Base-by-base conservation (phyloP, 495 filamentous ascomycete species). In the Penicillium daleae region DNA sequence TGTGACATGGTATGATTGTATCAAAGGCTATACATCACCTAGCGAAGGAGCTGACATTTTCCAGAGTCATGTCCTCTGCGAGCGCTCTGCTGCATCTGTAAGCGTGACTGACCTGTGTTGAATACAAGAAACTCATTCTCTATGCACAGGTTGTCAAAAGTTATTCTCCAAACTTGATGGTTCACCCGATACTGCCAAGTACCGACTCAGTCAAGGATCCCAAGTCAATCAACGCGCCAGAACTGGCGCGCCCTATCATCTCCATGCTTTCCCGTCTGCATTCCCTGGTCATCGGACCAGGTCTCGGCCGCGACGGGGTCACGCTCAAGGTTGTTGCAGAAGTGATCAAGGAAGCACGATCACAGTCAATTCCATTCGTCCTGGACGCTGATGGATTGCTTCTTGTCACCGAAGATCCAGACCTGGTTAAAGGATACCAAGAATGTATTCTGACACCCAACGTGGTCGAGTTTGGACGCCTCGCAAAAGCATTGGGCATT, bases 121-220 rank as follows among this genome's bases (percentile, higher is more conserved):
- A 46, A 54, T n/a, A 19, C 49, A 27, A 48, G 57, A 62, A 29
- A 39, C 21, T 55, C 31, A 44, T 13, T 32, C 17, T 44, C 5
- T 49, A 12, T 40, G 6, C 31, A 7, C 35, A 80, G 74, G 94
- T 97, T 48, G 96, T 99, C 71, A 99, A 99, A 82, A 87, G 91
- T 17, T 99, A 98, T 81, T 98, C 96, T 37, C 95, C 95, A 10
- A 97, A 98, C 77, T 80, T 99, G 15, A 98, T 99, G 96, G 96
- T 99, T 15, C 96, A 98, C 73, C 96, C 95, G 3, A 83, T 96
- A 53, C 93, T 99, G 83, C 92, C 93, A 33, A 92, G 93, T 76
- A 68, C 62, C 58, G 64, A 74, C 61, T 68, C 85, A 73, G 71
- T 82, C 68, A 67, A 75, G 48, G 73, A 80, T 37, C 70, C 76